phyloP scores from a whole-genome alignment of 1,139 yeast species.

The Lodderomyces orthopsilosis region DNA sequence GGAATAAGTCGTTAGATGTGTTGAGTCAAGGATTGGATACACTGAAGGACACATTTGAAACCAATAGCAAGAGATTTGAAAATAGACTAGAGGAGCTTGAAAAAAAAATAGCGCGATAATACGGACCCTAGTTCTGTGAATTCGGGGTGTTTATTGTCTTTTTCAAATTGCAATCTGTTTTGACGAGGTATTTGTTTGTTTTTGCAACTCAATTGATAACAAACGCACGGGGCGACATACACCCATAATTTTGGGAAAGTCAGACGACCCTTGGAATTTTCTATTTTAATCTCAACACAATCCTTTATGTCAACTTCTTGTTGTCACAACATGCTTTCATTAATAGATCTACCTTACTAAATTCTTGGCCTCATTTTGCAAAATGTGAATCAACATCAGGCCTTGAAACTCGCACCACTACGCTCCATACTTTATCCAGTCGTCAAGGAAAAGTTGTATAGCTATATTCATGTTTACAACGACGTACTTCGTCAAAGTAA shows the following conservation, averaged over 20 bases:
- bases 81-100: not conserved
- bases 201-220: too few species aligned
- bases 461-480: not conserved
- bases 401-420: not conserved
- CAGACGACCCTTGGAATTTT: too few species aligned
- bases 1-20: conserved; percentile 38
- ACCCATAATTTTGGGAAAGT: too few species aligned
- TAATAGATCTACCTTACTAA: not conserved
- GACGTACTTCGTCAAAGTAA: too few species aligned
- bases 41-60: conserved; percentile 22
- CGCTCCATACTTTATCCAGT: not conserved
- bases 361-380: not conserved
- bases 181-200: too few species aligned
- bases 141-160: too few species aligned
- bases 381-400: not conserved
- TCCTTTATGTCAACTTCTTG: too few species aligned
- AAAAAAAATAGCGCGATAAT: not conserved
- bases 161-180: too few species aligned
- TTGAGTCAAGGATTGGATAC: conserved; percentile 29
- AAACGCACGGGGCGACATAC: too few species aligned
- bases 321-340: not conserved
- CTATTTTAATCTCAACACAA: too few species aligned
- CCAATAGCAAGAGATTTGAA: conserved; percentile 13
- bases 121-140: too few species aligned
- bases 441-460: not conserved